Evolutionary conservation across 139 green algal species (phyloP), one percentile per base, ranked within the genome.

Genomic region (Chlamydomonas schloesseri): DNA sequence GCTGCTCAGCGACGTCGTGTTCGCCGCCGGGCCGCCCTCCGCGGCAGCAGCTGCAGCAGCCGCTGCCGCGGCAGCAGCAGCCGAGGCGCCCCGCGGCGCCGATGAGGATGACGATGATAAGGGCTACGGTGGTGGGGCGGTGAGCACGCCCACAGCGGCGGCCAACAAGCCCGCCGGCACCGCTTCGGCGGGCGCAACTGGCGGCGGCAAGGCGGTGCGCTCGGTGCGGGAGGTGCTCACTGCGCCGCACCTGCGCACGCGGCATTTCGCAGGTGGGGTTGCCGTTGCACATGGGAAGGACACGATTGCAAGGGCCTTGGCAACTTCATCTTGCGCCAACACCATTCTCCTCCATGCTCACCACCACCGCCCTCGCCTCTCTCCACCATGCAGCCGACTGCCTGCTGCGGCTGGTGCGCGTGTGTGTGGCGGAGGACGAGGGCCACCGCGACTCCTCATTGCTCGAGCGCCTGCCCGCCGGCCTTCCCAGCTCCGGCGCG

Each of bases 1-100:
- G 21, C 81, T 97, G 46, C 93, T 93, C 34, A 76, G 72, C 3
- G 88, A 88, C 31, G 93, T 97, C n/a, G 91, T 90, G 29, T 91
- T 96, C 62, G 93, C 91, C 3, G 88, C 92, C 8, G 73, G 67
- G 10, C 64, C 64, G n/a, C 31, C 78, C 31, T 14, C 64, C 0
- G 42, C 78, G 10, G 46, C 78, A 8, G 64, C 64, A 5, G 64
- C 33, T 2, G 23, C 33, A 1, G 17, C 33, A 1, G 68, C 58
- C 5, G 26, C 17, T 11, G 29, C 55, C 60, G 60, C 2, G 8
- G 75, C 33, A 24, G 34, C 75, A 26, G 58, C 1, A 9, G 67
- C 13, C 20, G 75, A 67, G 2, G 78, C n/a, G 58, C 37, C 28
- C 28, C 29, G 78, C 64, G 78, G 37, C 20, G 73, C 23, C 24